A percentile compares a stretch with the other conserved stretches of the same genome.
Evolutionary conservation across 2,329 filamentous ascomycete genomes (phyloP).

Genomic region (Penicillium sp.): DNA sequence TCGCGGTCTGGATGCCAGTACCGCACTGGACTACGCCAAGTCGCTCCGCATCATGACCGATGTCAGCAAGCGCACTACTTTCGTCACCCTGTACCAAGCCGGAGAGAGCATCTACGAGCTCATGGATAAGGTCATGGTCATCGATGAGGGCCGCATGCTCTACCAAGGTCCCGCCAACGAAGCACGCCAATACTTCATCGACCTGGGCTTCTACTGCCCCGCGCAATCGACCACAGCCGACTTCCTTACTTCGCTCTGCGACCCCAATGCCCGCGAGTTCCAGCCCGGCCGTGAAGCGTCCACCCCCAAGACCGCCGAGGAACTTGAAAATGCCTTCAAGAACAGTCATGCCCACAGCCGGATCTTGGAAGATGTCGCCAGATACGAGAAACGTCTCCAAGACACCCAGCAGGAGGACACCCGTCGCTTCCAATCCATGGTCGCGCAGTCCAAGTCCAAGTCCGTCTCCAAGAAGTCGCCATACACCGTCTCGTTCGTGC

Average conservation of each 20-base stretch:
- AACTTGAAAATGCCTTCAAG: conserved; percentile 67
- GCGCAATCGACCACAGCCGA: conserved; percentile 68
- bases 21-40: conserved; percentile 74
- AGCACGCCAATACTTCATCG: conserved; percentile 65
- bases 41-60: conserved; percentile 72
- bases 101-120: conserved; percentile 68
- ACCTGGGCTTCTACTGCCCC: conserved; percentile 62
- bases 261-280: conserved; percentile 69
- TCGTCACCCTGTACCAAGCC: conserved; percentile 71
- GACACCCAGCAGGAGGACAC: conserved; percentile 61
- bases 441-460: conserved; percentile 64
- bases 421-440: conserved; percentile 63
- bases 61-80: conserved; percentile 67
- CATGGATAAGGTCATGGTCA: conserved; percentile 79
- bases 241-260: conserved; percentile 74
- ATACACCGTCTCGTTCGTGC: conserved; percentile 72
- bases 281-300: conserved; percentile 63
- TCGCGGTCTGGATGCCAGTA: conserved; percentile 75
- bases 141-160: conserved; percentile 69
- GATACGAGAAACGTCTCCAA: conserved; percentile 59
- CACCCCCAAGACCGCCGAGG: conserved; percentile 67
- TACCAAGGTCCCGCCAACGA: conserved; percentile 63
- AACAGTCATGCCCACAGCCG: conserved; percentile 61
- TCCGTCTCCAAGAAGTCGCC: conserved; percentile 67
- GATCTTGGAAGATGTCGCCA: conserved; percentile 60